Evolutionary conservation across 305 asterid species (phyloP).

Genomic region (Fraxinus latifolia): DNA sequence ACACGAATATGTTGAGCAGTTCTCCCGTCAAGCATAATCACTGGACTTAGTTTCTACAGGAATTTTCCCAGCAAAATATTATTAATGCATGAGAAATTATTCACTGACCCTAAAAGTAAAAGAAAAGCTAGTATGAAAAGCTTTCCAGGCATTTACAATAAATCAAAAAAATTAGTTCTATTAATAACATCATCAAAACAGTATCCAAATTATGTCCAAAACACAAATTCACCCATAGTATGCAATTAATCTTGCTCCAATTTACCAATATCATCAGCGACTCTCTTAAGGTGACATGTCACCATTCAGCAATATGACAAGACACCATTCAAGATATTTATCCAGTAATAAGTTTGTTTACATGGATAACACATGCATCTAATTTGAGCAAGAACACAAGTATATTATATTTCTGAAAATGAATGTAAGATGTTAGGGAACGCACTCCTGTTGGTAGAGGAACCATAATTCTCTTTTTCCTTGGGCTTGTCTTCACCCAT

Average conservation of each 20-base stretch:
- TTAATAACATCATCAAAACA: not conserved
- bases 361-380: not conserved
- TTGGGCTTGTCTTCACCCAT: slow-evolving; percentile 73
- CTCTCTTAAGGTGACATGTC: not conserved
- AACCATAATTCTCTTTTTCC: slow-evolving; percentile 62
- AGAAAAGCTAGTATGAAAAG: not conserved
- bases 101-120: not conserved
- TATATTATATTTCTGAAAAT: not conserved
- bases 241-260: not conserved
- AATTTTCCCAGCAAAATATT: not conserved
- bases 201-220: not conserved
- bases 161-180: not conserved
- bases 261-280: not conserved
- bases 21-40: not conserved
- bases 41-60: not conserved
- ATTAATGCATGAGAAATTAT: not conserved
- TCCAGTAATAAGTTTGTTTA: not conserved
- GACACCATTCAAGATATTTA: not conserved
- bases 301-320: not conserved
- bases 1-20: not conserved
- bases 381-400: not conserved
- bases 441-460: slow-evolving; percentile 88
- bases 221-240: not conserved
- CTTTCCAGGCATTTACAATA: not conserved
- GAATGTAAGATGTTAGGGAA: slow-evolving; percentile 25